Conservation (phyloP, 495 filamentous ascomycete species). For the Corynascus novoguineensis region DNA sequence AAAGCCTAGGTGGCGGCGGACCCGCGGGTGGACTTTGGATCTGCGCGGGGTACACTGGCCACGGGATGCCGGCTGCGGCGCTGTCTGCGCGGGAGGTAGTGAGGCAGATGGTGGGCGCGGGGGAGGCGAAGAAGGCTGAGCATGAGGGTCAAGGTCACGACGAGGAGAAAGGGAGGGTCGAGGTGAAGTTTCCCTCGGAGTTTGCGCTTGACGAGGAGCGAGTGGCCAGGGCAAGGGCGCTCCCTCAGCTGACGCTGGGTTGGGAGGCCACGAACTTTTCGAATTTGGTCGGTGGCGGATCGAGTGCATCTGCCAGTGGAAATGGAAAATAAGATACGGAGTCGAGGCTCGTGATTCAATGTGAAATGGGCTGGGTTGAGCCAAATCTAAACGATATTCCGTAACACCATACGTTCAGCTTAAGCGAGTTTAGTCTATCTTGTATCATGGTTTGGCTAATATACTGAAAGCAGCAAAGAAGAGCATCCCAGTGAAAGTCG, state of each 20-base stretch:
- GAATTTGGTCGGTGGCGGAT: slow-evolving; percentile 7
- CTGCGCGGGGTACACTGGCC: slow-evolving; percentile 61
- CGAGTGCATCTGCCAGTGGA: neutral
- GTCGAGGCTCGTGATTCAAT: neutral
- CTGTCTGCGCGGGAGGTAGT: slow-evolving; percentile 62
- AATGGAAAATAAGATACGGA: neutral
- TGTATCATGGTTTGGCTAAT: no score
- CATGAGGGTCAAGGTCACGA: neutral
- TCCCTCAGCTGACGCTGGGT: slow-evolving; percentile 17
- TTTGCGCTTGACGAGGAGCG: slow-evolving; percentile 44
- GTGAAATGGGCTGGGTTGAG: no score
- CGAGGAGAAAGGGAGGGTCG: neutral
- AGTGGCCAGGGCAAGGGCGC: slow-evolving; percentile 22
- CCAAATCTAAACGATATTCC: no score
- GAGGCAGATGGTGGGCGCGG: slow-evolving; percentile 51
- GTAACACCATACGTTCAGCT: no score
- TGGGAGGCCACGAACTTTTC: slow-evolving; percentile 17
- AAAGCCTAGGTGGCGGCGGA: slow-evolving; percentile 35
- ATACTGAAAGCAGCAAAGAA: no score
- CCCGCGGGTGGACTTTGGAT: slow-evolving; percentile 38
- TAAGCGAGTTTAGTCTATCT: no score
- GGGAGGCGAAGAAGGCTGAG: neutral
- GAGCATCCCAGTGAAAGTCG: no score
- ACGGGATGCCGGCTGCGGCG: slow-evolving; percentile 78
- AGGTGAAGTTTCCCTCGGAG: slow-evolving; percentile 37